Conservation (phyloP, 768 basidiomycete species). For the Flagelloscypha sp. region DNA sequence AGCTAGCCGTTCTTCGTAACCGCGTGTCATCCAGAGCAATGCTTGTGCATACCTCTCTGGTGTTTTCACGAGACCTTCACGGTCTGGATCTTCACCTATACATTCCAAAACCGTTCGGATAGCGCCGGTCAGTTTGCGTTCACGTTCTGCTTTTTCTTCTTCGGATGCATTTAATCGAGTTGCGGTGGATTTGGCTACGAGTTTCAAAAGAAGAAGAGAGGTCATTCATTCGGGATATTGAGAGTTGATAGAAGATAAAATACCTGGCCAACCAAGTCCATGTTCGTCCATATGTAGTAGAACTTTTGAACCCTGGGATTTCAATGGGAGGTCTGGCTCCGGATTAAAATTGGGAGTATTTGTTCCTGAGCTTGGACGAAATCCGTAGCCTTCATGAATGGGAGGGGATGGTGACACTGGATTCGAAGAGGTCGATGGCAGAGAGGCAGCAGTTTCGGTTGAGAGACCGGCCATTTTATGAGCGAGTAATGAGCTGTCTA, state of each 20-base stretch:
- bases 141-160: slow-evolving; percentile 60
- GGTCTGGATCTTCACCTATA: slow-evolving; percentile 95
- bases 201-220: slow-evolving; percentile 7
- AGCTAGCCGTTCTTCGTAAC: slow-evolving; percentile 91
- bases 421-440: slow-evolving; percentile 11
- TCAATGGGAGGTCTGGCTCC: slow-evolving; percentile 30
- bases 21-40: slow-evolving; percentile 97
- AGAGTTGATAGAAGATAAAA: slow-evolving; percentile 9
- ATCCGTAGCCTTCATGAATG: slow-evolving; percentile 74
- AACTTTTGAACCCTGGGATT: slow-evolving; percentile 17
- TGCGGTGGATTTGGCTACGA: slow-evolving; percentile 80
- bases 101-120: slow-evolving; percentile 91
- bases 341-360: slow-evolving; percentile 47
- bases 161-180: slow-evolving; percentile 76
- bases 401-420: slow-evolving; percentile 28
- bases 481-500: no score
- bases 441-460: slow-evolving; percentile 3
- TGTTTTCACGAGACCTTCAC: slow-evolving; percentile 86
- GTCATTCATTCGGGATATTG: slow-evolving; percentile 2
- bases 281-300: slow-evolving; percentile 48
- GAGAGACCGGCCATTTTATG: no score
- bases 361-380: slow-evolving; percentile 60
- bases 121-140: slow-evolving; percentile 72
- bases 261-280: slow-evolving; percentile 92
- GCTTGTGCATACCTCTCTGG: slow-evolving; percentile 96